A percentile compares a stretch with the other conserved stretches of the same genome.
Conservation (phyloP, 148 eudicot genomes). For the Beta vulgaris region DNA sequence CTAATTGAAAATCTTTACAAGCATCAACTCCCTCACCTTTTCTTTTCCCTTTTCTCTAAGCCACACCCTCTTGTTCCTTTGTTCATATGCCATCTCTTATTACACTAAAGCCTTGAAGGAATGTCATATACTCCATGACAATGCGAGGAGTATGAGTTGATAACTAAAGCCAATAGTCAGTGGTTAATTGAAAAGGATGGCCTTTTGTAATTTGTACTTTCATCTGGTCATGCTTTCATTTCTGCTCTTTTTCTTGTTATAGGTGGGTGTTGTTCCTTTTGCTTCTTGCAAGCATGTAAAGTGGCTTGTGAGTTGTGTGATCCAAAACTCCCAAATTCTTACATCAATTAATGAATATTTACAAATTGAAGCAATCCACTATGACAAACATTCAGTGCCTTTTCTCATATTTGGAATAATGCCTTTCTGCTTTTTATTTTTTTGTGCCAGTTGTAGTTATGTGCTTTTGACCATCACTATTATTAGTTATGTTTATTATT, state of each 20-base stretch:
- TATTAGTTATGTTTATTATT: not conserved
- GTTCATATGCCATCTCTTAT: not conserved
- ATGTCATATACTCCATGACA: not conserved
- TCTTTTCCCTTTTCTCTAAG: not conserved
- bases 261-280: not conserved
- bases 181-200: not conserved
- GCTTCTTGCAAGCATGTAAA: not conserved
- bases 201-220: not conserved
- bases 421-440: not conserved
- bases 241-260: not conserved
- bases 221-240: not conserved
- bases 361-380: too few relatives aligned
- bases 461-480: not conserved
- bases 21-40: too few relatives aligned
- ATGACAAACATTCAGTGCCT: too few relatives aligned
- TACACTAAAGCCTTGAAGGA: not conserved
- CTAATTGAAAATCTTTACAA: too few relatives aligned
- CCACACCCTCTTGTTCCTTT: not conserved
- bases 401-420: too few relatives aligned
- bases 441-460: not conserved
- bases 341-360: too few relatives aligned
- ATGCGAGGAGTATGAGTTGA: not conserved
- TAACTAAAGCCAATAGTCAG: not conserved
- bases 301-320: not conserved
- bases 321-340: not conserved